These are phyloP conservation scores for Piper betle DNA, from an alignment of 164 flowering plant genomes.

Conservation along the genomic window DNA sequence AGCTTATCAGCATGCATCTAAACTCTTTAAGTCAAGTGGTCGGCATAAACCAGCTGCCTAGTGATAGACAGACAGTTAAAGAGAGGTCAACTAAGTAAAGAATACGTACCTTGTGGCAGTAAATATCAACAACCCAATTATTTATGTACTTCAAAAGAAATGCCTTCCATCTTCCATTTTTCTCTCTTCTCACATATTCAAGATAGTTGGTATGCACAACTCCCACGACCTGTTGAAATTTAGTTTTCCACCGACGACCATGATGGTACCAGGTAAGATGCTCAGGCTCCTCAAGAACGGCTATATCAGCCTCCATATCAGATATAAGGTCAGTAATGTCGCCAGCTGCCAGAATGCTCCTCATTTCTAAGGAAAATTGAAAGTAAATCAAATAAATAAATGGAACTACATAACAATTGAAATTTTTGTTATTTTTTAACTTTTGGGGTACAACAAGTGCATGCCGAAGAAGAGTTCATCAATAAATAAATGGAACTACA, in stretches of 20 bases:
- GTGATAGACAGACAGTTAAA: not conserved
- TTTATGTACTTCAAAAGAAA: constrained; percentile 72
- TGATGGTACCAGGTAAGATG: constrained; percentile 82
- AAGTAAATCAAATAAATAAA: constrained; percentile 4
- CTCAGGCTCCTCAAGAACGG: constrained; percentile 79
- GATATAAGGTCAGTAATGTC: constrained; percentile 70
- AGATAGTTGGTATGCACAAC: constrained; percentile 72
- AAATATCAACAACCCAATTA: constrained; percentile 59
- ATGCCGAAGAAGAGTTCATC: too few species aligned
- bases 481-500: too few species aligned
- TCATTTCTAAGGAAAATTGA: constrained; percentile 58
- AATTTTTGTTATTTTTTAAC: too few species aligned
- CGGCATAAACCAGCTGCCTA: not conserved
- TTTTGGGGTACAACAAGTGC: too few species aligned
- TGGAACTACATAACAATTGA: too few species aligned
- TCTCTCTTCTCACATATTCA: constrained; percentile 76
- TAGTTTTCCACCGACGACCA: constrained; percentile 78
- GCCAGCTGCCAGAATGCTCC: constrained; percentile 73
- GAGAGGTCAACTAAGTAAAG: too few species aligned
- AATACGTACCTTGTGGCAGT: constrained; percentile 71
- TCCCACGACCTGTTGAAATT: constrained; percentile 75
- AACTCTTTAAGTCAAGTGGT: too few species aligned
- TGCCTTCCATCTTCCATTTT: constrained; percentile 65
- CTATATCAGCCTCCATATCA: constrained; percentile 74
- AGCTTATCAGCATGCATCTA: too few species aligned